Base-by-base conservation (phyloP, 306 rosid genomes). In the Acacia confusa region DNA sequence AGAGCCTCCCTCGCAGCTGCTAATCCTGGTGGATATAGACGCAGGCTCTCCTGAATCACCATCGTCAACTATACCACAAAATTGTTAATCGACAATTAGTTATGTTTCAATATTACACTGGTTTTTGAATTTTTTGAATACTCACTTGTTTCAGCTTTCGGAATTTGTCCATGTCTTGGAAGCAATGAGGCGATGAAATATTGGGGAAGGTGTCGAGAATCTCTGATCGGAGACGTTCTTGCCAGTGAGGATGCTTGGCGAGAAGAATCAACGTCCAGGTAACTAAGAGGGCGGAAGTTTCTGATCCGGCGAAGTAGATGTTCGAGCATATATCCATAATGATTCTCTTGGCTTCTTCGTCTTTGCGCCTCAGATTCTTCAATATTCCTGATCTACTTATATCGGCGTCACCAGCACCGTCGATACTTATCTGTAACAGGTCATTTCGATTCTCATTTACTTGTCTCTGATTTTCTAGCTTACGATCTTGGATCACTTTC, bases 21-120 rank as follows among this genome's bases (percentile, higher is more conserved):
- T 0, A 81, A 10, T 24, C 69, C 85, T 1, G 87, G 83, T 8
- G 79, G 73, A 7, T 81, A 86, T 0, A 86, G 81, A 4, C 85
- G 87, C 10, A 86, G 72, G 65, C 87, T 83, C 78, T 86, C 87
- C 34, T 83, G 87, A 52, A 86, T 86, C 79, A 86, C 89, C 85
- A 84, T 83, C 13, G 83, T 86, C 25, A 86, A 52, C 85, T 81
- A 48, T 30, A 27, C 38, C 1, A 27, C 20, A 50, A 50, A 50
- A 61, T 9, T 61, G 16, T 60, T 4, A 60, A 24, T 60, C 7
- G 12, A 25, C 67, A 43, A 43, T 43, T 22, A 7, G 10, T 60
- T 60, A 25, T 9, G 28, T 58, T 58, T 24, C 32, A 58, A 24
- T 16, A 9, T 22, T 24, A 19, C 58, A 19, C 8, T 9, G 25